Base-by-base conservation (phyloP, 148 eudicot genomes). In the Diospyros lotus region DNA sequence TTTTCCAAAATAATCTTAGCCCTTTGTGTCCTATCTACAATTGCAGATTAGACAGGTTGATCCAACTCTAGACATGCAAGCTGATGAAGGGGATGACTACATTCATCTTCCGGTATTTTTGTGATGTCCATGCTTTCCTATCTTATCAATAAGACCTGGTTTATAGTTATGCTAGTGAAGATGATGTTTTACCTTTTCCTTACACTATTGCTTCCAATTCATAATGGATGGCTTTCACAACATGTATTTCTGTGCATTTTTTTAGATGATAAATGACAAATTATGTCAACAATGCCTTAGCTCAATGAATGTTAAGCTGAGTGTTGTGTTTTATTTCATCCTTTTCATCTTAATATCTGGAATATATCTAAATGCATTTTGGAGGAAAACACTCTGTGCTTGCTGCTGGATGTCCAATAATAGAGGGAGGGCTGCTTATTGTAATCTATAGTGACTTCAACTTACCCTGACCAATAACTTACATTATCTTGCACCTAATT, bases 21-120 rank as follows among this genome's bases (percentile, higher is more conserved):
- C 69, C 72, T 12, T 55, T 76, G 8, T 58, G 53, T 50, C 62
- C 54, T 80, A 14, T 80, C 52, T 71, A 17, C 61, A 28, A 28
- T 51, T 85, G 80, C 93, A 95, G 98, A 92, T 95, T 68, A 88
- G 89, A 88, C 82, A 75, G 82, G 98, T 95, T 76, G 97, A 95
- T 86, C 98, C 98, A 46, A 90, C 98, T 45, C 82, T 95, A 81
- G 96, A 95, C 80, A 95, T 95, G 89, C 94, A 92, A 83, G 97
- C 98, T 77, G 97, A 95, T 88, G 89, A 76, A 87, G 97, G 97
- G 65, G 99, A 95, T 84, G 97, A 95, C 76, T 95, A 95, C 76
- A 86, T 84, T 39, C 97, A 95, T 83, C 88, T 95, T 74, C 96
- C 90, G 89, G 99, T 95, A 87, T 58, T 50, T 82, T 80, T 28